Conservation (phyloP, 2,329 filamentous ascomycete species). For the Xylaria sp. region DNA sequence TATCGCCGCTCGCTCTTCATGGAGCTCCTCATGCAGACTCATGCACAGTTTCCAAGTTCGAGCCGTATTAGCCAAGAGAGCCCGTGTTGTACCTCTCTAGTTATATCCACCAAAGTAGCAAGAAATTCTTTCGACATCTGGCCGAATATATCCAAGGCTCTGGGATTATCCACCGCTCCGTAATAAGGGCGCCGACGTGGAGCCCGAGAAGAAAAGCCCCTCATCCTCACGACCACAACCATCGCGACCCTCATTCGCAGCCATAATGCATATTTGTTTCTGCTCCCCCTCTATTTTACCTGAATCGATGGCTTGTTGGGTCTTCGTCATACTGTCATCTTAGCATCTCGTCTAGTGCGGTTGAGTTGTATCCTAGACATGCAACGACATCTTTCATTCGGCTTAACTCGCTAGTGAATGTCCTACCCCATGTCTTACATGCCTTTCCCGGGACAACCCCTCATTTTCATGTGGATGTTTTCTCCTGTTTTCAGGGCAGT, state of each 20-base stretch:
- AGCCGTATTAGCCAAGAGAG: constrained; percentile 25
- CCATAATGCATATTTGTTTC: constrained; percentile 31
- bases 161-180: constrained; percentile 33
- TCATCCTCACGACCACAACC: constrained; percentile 24
- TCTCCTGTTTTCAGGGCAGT: constrained; percentile 1
- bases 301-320: constrained; percentile 31
- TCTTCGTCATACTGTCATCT: constrained; percentile 27
- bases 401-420: constrained; percentile 26
- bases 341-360: constrained; percentile 9
- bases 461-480: constrained; percentile 31
- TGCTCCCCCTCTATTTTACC: constrained; percentile 23
- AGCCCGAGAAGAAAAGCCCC: constrained; percentile 35
- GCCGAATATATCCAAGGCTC: constrained; percentile 29
- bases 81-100: constrained; percentile 15
- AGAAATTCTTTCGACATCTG: constrained; percentile 24
- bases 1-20: constrained; percentile 12
- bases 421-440: constrained; percentile 37
- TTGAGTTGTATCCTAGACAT: constrained; percentile 20
- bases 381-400: constrained; percentile 29
- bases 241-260: constrained; percentile 32
- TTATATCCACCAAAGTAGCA: constrained; percentile 8
- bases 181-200: constrained; percentile 33
- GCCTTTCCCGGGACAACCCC: constrained; percentile 34
- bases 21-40: constrained; percentile 26
- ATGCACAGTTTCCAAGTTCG: constrained; percentile 33